Base-by-base conservation (phyloP, 228 moss, liverwort and hornwort genomes). In the Sphagnum fallax region DNA sequence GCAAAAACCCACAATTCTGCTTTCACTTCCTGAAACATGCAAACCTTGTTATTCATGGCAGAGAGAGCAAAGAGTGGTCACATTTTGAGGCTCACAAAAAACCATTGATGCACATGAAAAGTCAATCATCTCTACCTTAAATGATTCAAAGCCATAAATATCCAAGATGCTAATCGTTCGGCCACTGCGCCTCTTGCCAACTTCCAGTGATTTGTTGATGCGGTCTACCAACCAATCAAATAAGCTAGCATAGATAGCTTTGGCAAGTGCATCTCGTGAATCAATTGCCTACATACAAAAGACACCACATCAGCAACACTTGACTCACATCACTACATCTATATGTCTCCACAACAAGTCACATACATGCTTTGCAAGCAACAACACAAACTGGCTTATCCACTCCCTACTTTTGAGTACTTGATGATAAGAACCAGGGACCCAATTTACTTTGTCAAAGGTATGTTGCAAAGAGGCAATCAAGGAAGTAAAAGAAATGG, bases 121-220 rank as follows among this genome's bases (percentile, higher is more conserved):
- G 55, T 55, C 53, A 0, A 12, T 55, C 53, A 55, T 12, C 52
- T 12, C 47, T 32, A 69, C 85, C 80, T 86, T 78, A 64, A 89
- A 86, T 71, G 85, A 82, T 67, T 85, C 89, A 72, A 86, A 89
- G 59, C 89, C 89, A 73, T 85, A 89, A 57, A 89, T 89, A 66
- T 89, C 89, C 62, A 89, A 71, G 67, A 89, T 86, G 71, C 89
- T 86, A 52, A 89, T 89, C 59, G 81, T 86, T 70, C 83, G 78
- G 66, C 85, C 85, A 12, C 82, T 86, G 16, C 81, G 82, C 74
- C 81, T 70, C 68, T 89, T 89, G 74, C 86, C 81, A 75, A 65
- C 80, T 71, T 69, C 80, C 58, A 89, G 77, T 16, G 89, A 85
- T 67, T 83, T 89, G 70, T 89, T 86, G 65, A 89, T 78, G 13